Evolutionary conservation across 225 moss, liverwort and hornwort species (phyloP), one percentile per base, ranked within the genome.

Genomic region (Physcomitrium patens): DNA sequence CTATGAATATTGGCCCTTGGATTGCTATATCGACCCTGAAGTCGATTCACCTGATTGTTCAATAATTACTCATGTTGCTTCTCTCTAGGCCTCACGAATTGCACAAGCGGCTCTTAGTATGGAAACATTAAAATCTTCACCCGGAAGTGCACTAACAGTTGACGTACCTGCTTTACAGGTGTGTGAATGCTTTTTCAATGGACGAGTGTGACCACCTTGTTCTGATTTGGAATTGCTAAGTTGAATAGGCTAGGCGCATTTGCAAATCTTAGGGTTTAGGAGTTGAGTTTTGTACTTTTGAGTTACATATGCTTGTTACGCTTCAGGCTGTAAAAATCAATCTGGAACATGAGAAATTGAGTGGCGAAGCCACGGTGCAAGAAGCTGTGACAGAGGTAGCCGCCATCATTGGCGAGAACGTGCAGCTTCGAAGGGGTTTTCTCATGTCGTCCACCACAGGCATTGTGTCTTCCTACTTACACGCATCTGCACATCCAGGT

Each of bases 331-430:
- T 85, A 23, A 90, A 77, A 68, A 83, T 93, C 26, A 81, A 87
- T 70, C 75, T 93, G 78, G 90, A 86, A 65, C 92, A 93, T 72
- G 84, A 89, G 62, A 99, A 95, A 67, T 74, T 99, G 20, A 81
- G 76, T 42, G 85, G 91, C 43, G 89, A 90, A 83, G 88, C 85
- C 28, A 95, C 90, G 12, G 93, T 99, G 58, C 77, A 87, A 74
- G 94, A 99, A 71, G 94, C 97, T 61, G 90, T 99, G 9, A 87
- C 91, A 26, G 93, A 99, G 85, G 92, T 94, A 19, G 97, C 93
- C 7, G 88, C 94, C 22, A 89, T 95, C 45, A 82, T 93, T 91
- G 97, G 97, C 28, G 97, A 99, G 82, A 99, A 99, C 78, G 94
- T 94, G 65, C 85, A 86, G 52, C 93, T 99, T 76, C 91, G 94